Base-by-base conservation (phyloP, 306 rosid species). In the Trifolium fragiferum region DNA sequence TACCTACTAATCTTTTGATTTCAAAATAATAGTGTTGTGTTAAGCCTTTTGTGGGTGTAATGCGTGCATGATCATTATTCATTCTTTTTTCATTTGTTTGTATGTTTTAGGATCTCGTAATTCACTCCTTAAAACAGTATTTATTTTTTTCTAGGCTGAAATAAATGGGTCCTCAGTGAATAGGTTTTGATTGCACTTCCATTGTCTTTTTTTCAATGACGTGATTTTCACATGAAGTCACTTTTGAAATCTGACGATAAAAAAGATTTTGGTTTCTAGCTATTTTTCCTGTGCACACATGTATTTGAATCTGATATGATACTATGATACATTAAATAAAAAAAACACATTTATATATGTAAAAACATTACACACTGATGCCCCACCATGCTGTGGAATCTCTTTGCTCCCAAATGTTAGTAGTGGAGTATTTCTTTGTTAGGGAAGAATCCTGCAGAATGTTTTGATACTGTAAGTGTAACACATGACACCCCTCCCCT, bases 371-470 rank as follows among this genome's bases (percentile, higher is more conserved):
- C 4, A 35, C 13, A 33, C 33, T 1, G 16, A 19, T 54, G 23
- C 47, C 44, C 59, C 33, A 19, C 46, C 8, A 19, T 21, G 1
- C 10, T 38, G 58, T 40, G 66, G 15, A 49, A 35, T 15, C 44
- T 53, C 21, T 53, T 68, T n/a, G 35, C 32, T 53, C 58, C 33
- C 35, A 54, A 53, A 21, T 65, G 58, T 21, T 41, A 19, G 10
- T 41, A 66, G 23, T 57, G 60, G 74, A 41, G 74, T 18, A 23
- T 76, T 66, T 67, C 55, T 15, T 25, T 18, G 32, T 66, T 49
- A 33, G 33, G 38, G 40, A 37, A 5, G 64, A 50, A 43, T 23
- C 10, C 30, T 57, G 51, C 43, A 44, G 43, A 20, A 30, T 70
- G 25, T 55, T 40, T 69, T 30, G n/a, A n/a, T n/a, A n/a, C n/a